Conservation (phyloP, 1,284 basidiomycete genomes). For the Phylloporus gajari region DNA sequence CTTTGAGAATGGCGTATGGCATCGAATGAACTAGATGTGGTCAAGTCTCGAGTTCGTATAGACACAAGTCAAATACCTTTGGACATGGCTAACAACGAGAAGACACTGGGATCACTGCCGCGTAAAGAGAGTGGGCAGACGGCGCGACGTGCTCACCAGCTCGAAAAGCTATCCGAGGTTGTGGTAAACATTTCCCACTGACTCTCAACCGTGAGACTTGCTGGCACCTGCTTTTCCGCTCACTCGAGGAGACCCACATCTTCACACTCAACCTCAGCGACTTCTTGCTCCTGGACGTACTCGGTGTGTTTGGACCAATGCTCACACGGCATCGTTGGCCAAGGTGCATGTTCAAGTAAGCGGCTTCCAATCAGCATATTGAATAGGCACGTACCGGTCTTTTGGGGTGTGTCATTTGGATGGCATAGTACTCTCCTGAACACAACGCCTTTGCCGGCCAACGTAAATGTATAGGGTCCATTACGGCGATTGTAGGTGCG, state of each 20-base stretch:
- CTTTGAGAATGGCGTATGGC: too few species aligned
- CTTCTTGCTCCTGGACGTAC: constrained; percentile 32
- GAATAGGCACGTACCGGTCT: constrained; percentile 59
- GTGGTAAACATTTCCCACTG: too few species aligned
- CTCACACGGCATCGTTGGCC: neutral
- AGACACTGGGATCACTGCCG: too few species aligned
- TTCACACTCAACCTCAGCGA: constrained; percentile 32
- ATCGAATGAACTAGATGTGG: too few species aligned
- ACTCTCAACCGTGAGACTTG: constrained; percentile 50
- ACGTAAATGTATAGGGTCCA: constrained; percentile 56
- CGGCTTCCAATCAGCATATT: constrained; percentile 61
- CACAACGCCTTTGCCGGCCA: constrained; percentile 23
- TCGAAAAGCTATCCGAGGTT: too few species aligned
- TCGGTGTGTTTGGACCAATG: neutral
- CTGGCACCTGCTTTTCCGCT: constrained; percentile 63
- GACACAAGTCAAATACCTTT: too few species aligned
- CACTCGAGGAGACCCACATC: constrained; percentile 45
- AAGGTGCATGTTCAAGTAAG: constrained; percentile 16
- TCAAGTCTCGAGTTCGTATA: too few species aligned
- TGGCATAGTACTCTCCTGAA: constrained; percentile 54
- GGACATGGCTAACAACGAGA: too few species aligned
- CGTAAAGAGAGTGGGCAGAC: too few species aligned
- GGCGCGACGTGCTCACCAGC: too few species aligned
- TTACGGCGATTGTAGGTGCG: constrained; percentile 4
- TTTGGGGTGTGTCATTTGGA: constrained; percentile 74